phyloP scores from a whole-genome alignment of 208 protist species.

The Leishmania major region DNA sequence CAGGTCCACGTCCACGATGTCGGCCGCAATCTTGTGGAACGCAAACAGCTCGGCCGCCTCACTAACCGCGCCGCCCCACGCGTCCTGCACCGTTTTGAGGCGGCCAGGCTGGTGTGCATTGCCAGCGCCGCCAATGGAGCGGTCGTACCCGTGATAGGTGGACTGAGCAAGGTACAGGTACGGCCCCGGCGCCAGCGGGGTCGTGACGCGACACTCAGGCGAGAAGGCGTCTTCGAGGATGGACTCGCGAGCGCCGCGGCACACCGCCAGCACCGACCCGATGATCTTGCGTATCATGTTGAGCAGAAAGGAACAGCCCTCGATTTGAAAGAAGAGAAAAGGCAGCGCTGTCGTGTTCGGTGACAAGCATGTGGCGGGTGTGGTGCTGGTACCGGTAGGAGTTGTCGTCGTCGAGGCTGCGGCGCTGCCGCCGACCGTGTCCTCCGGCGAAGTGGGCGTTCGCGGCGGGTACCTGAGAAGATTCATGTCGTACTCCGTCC shows the following conservation, averaged over 20 bases:
- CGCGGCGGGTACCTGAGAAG: background rate
- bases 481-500: slow-evolving; percentile 30
- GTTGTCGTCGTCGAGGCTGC: background rate
- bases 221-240: slow-evolving; percentile 61
- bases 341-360: slow-evolving; percentile 33
- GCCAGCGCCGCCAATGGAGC: slow-evolving; percentile 15
- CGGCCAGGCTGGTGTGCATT: background rate
- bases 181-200: slow-evolving; percentile 70
- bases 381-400: background rate
- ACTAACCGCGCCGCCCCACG: slow-evolving; percentile 54
- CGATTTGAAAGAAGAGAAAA: slow-evolving; percentile 84
- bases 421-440: background rate
- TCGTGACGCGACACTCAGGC: slow-evolving; percentile 48
- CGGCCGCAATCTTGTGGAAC: slow-evolving; percentile 35
- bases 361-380: background rate
- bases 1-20: slow-evolving; percentile 74
- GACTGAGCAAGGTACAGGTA: slow-evolving; percentile 77
- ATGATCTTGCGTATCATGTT: slow-evolving; percentile 93
- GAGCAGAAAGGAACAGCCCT: slow-evolving; percentile 84
- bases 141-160: slow-evolving; percentile 75
- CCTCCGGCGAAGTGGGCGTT: background rate
- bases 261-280: slow-evolving; percentile 64
- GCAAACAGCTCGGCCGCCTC: slow-evolving; percentile 47
- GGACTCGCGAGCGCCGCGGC: slow-evolving; percentile 52
- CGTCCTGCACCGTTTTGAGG: slow-evolving; percentile 42